Base-by-base conservation (phyloP, 2,329 filamentous ascomycete genomes). In the Pseudogymnoascus destructans region DNA sequence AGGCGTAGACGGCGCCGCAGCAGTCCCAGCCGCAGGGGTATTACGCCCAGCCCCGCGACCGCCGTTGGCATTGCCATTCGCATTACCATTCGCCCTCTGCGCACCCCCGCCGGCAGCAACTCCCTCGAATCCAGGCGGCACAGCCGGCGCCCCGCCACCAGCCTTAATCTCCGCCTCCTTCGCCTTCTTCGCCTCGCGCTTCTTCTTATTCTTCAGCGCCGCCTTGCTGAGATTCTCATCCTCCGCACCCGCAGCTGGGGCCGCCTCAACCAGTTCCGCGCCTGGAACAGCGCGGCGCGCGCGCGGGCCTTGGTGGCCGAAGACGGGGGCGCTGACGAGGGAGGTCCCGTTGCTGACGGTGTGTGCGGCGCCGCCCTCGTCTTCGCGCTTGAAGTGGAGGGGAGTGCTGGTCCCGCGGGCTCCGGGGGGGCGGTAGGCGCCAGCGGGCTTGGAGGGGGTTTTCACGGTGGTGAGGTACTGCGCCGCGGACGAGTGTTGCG, bases 171-270 rank as follows among this genome's bases (percentile, higher is more conserved):
- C 87, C 5, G 77, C 80, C 52, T 93, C 90, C 70, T 91, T 93
- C 57, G 81, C 81, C 74, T 96, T 97, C 79, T 95, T 96, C 64
- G 88, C 88, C 65, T 88, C 85, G 49, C 93, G 82, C 81, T 97
- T 97, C 82, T 97, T 97, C 82, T 97, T 97, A 75, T 96, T 96
- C 80, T 96, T 96, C 66, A 89, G 76, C 10, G 87, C 90, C 58
- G 86, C 82, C 75, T 93, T 95, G 62, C 87, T 91, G 61, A 93
- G 71, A 65, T 80, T 84, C 65, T 88, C 87, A 61, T 89, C 86
- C 27, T 70, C 79, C 42, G 84, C 74, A 73, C 85, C 71, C 63
- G 74, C 79, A 33, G 79, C 76, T 61, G 79, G 81, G 11, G 86
- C 82, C 75, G 82, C 75, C 59, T 84, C 81, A 1, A 78, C 78